Conservation (phyloP, 2,329 filamentous ascomycete genomes). For the Stylonectria norvegica region DNA sequence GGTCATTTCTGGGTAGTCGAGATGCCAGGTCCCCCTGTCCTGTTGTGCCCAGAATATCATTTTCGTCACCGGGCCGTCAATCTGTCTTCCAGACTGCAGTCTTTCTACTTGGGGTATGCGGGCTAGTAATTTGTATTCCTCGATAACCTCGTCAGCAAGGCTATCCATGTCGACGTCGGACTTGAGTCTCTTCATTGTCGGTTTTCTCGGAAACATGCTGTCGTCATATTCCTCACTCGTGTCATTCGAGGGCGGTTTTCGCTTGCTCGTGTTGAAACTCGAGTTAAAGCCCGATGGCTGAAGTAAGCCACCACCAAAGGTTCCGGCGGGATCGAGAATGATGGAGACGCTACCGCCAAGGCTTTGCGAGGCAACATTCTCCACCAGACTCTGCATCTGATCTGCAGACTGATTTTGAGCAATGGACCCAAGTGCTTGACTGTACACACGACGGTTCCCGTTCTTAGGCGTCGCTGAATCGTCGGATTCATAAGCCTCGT, state of each 20-base stretch:
- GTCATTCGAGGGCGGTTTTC: slow-evolving; percentile 48
- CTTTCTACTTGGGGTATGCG: slow-evolving; percentile 48
- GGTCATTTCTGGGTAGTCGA: slow-evolving; percentile 62
- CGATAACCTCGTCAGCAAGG: slow-evolving; percentile 33
- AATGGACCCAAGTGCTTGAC: slow-evolving; percentile 34
- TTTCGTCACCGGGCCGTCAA: slow-evolving; percentile 56
- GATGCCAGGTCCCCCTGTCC: slow-evolving; percentile 55
- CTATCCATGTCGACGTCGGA: slow-evolving; percentile 44
- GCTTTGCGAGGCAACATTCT: slow-evolving; percentile 54
- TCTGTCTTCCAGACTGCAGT: slow-evolving; percentile 52
- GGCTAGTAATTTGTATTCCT: slow-evolving; percentile 46
- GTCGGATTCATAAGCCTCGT: slow-evolving; percentile 44
- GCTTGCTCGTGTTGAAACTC: slow-evolving; percentile 51
- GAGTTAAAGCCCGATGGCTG: slow-evolving; percentile 24
- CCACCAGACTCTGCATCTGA: slow-evolving; percentile 49
- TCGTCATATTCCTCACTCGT: slow-evolving; percentile 51
- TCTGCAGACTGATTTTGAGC: slow-evolving; percentile 45
- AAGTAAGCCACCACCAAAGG: too few relatives aligned
- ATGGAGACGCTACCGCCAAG: slow-evolving; percentile 45
- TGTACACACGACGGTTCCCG: slow-evolving; percentile 20
- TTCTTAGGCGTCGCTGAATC: slow-evolving; percentile 31
- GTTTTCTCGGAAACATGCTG: slow-evolving; percentile 37
- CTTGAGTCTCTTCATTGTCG: slow-evolving; percentile 54
- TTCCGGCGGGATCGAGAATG: slow-evolving; percentile 10
- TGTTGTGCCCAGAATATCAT: slow-evolving; percentile 57